phyloP scores from a whole-genome alignment of 2,329 filamentous ascomycete species.

The Emericellopsis cladophorae region DNA sequence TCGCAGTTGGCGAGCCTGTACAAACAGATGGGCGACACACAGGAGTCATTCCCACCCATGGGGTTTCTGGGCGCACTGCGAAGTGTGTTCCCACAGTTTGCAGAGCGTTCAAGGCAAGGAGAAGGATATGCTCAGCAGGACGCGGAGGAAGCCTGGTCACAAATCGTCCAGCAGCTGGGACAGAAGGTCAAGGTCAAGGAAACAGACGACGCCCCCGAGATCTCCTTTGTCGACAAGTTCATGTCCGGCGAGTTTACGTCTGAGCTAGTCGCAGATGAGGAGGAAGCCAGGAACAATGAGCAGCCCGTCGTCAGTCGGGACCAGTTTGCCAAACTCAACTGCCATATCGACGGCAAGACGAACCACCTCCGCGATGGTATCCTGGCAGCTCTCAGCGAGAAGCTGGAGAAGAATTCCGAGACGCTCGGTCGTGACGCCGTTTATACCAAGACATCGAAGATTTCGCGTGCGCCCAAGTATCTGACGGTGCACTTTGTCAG shows the following conservation, averaged over 20 bases:
- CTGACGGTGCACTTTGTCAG: conserved; percentile 94
- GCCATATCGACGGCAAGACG: conserved; percentile 77
- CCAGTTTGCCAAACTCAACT: conserved; percentile 83
- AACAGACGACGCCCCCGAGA: conserved; percentile 30
- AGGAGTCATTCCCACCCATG: conserved; percentile 73
- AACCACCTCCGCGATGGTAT: conserved; percentile 91
- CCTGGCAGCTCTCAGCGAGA: conserved; percentile 66
- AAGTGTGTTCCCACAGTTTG: conserved; percentile 78
- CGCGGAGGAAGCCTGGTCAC: conserved; percentile 95
- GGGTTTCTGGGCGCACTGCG: conserved; percentile 75
- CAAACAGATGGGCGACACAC: conserved; percentile 79
- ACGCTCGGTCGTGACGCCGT: conserved; percentile 63
- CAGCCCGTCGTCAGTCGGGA: conserved; percentile 56
- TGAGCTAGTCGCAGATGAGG: conserved; percentile 71
- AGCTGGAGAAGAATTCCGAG: conserved; percentile 81
- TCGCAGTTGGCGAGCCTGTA: conserved; percentile 71
- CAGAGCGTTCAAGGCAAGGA: conserved; percentile 72
- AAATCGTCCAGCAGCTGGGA: conserved; percentile 75
- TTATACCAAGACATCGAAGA: conserved; percentile 86
- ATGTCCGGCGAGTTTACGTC: conserved; percentile 74
- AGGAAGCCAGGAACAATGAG: conserved; percentile 66
- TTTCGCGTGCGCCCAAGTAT: conserved; percentile 85
- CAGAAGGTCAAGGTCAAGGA: conserved; percentile 61
- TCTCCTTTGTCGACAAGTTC: conserved; percentile 81
- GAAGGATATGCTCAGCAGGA: conserved; percentile 93